A percentile compares a stretch with the other conserved stretches of the same genome.
phyloP scores from a whole-genome alignment of 2,329 filamentous ascomycete genomes.

The Thelonectria blattea region DNA sequence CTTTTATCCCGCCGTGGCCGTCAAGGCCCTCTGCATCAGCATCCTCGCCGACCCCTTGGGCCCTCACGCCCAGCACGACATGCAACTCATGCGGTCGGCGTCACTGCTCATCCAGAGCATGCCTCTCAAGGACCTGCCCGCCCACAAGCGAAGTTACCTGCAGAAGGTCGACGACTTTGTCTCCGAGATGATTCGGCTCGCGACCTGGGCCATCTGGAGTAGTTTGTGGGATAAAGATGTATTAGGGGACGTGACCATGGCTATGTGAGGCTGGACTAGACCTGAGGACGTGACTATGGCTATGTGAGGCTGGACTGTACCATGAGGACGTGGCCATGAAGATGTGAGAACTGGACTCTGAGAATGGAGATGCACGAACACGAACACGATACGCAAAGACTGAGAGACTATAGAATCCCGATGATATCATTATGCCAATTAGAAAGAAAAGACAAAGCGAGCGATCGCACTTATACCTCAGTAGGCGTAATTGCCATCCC shows the following conservation, averaged over 20 bases:
- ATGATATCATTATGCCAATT: not conserved
- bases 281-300: not conserved
- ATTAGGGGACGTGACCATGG: not conserved
- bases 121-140: not conserved
- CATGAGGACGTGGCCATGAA: not conserved
- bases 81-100: not conserved
- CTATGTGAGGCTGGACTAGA: too few relatives aligned
- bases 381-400: not conserved
- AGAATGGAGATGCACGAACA: too few relatives aligned
- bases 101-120: not conserved
- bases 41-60: not conserved
- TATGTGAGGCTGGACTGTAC: too few relatives aligned
- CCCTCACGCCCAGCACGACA: not conserved
- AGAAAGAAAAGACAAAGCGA: not conserved
- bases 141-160: not conserved
- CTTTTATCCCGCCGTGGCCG: conserved; percentile 1
- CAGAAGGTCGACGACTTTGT: not conserved
- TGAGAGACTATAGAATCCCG: not conserved
- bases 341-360: too few relatives aligned
- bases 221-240: not conserved
- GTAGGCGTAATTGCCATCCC: not conserved
- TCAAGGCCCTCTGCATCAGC: conserved; percentile 3
- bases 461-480: not conserved
- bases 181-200: not conserved
- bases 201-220: not conserved